Evolutionary conservation across 1,284 basidiomycete species (phyloP), one percentile per base, ranked within the genome.

Genomic region (Cutaneotrichosporon cyanovorans): DNA sequence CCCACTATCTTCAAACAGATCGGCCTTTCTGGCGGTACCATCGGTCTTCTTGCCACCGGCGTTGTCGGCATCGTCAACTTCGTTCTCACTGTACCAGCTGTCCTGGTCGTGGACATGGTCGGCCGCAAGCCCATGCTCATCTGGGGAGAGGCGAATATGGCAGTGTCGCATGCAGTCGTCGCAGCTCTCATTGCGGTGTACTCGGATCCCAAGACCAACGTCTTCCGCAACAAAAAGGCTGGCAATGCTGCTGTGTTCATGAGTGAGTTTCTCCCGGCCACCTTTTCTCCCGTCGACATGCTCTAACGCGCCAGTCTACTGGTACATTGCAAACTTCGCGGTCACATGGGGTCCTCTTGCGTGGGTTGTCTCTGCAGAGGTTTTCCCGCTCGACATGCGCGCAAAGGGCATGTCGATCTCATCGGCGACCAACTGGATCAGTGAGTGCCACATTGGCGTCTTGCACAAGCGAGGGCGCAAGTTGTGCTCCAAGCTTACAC

Each of bases 1-100:
- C 32, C 38, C 5, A 30, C 37, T 5, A 20, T 58, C 40, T 58
- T 56, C 36, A 15, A 40, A 32, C 43, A 48, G 16, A 43, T 60
- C 19, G 59, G 59, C 5, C 39, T 60, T 7, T 25, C 22, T 1
- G 55, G 48, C 1, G 81, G 77, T 58, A 76, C 81, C 0, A 77
- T 74, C 31, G 78, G 77, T 0, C 75, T 87, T 2, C 75, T 88
- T 28, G 84, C 85, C 2, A 88, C 86, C 10, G 87, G 86, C 41
- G 80, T 88, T 11, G 86, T 87, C 47, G 86, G 86, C 39, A 80
- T 88, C 59, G 82, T 79, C 57, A 71, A 69, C 57, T 66, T 69
- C 37, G 55, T 68, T 16, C 54, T 69, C 37, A 69, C 69, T 4
- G 60, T 71, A 40, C 69, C 69, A 2, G 69, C 69, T 12, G 68